These are phyloP conservation scores for Cercospora citrullina DNA, from an alignment of 2,329 filamentous ascomycete genomes.

Conservation along the genomic window DNA sequence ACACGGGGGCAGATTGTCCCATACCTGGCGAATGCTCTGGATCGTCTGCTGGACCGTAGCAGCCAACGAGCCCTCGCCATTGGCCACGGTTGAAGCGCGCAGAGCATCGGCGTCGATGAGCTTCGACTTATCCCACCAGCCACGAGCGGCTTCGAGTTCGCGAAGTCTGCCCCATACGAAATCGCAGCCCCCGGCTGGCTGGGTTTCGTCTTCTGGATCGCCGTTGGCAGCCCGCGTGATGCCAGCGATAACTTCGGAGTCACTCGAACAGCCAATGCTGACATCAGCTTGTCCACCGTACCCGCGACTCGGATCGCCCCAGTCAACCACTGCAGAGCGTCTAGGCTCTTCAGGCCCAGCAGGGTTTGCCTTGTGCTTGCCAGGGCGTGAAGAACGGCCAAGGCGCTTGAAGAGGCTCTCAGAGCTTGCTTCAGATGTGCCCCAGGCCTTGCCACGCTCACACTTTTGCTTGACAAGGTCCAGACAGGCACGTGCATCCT, in stretches of 20 bases:
- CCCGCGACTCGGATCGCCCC: constrained; percentile 73
- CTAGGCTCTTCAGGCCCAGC: constrained; percentile 50
- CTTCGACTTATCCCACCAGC: constrained; percentile 59
- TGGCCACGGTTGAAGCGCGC: constrained; percentile 26
- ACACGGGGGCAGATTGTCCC: constrained; percentile 57
- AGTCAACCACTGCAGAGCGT: constrained; percentile 78
- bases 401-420: constrained; percentile 91
- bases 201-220: constrained; percentile 41
- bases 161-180: constrained; percentile 64
- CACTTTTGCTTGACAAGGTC: constrained; percentile 95
- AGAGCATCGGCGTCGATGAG: constrained; percentile 43
- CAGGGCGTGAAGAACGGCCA: constrained; percentile 45
- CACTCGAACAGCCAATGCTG: constrained; percentile 57
- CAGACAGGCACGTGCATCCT: constrained; percentile 87
- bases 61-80: constrained; percentile 40
- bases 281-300: constrained; percentile 59
- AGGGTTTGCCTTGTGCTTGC: constrained; percentile 43
- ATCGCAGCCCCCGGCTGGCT: constrained; percentile 57
- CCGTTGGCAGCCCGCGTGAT: constrained; percentile 56
- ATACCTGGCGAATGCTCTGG: constrained; percentile 53
- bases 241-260: constrained; percentile 59
- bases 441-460: constrained; percentile 86
- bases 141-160: constrained; percentile 60
- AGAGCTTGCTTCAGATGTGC: constrained; percentile 71
- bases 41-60: constrained; percentile 53